Conservation (phyloP, 169 alveolate genomes). For the Cryptosporidium felis region DNA sequence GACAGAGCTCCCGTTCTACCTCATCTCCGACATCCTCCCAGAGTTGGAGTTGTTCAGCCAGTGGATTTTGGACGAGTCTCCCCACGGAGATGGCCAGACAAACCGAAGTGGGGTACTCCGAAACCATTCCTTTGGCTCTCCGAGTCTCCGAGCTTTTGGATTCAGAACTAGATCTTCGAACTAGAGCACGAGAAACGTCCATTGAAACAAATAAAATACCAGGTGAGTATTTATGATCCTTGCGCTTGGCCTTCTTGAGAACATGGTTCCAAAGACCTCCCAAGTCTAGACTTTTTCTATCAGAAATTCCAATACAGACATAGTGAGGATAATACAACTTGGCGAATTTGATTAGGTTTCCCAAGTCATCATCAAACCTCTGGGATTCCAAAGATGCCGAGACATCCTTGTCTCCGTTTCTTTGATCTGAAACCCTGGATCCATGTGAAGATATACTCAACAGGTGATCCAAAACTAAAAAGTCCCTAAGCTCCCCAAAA, state of each 20-base stretch:
- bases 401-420: neutral
- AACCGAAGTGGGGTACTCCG: slow-evolving; percentile 54
- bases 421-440: neutral
- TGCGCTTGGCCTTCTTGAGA: slow-evolving; percentile 10
- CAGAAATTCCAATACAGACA: slow-evolving; percentile 44
- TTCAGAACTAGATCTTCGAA: neutral
- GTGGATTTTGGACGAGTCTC: slow-evolving; percentile 81
- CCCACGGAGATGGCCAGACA: slow-evolving; percentile 83
- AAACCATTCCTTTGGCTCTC: slow-evolving; percentile 71
- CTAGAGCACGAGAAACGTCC: slow-evolving; percentile 63
- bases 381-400: slow-evolving; percentile 34
- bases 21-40: slow-evolving; percentile 77
- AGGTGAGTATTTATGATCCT: slow-evolving; percentile 16
- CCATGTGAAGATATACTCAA: neutral
- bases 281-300: slow-evolving; percentile 33
- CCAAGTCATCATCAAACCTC: slow-evolving; percentile 46
- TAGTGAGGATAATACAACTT: slow-evolving; percentile 62
- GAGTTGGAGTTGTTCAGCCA: slow-evolving; percentile 83
- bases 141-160: slow-evolving; percentile 36
- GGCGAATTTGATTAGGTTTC: slow-evolving; percentile 15
- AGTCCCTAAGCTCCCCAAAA: slow-evolving; percentile 54
- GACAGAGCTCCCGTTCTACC: slow-evolving; percentile 32
- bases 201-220: slow-evolving; percentile 28
- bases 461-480: slow-evolving; percentile 27
- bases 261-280: slow-evolving; percentile 36